Percentiles rank a stretch among this genome's conserved stretches.
Conservation (phyloP, 805 yeast genomes). For the Kuraishia piskuri region DNA sequence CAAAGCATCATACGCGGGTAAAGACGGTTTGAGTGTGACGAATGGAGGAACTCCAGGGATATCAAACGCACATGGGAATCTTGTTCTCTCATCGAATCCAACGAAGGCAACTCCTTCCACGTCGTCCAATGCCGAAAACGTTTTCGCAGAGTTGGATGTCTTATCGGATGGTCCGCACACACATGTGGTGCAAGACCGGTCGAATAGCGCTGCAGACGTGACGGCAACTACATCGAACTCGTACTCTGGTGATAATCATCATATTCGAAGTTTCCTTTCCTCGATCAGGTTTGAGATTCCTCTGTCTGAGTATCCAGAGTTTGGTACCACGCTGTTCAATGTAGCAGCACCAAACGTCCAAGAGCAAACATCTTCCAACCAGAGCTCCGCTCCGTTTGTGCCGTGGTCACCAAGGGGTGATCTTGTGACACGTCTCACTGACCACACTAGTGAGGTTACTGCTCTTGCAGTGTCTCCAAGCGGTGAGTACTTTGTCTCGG, state of each 20-base stretch:
- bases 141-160: conserved; percentile 34
- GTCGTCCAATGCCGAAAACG: conserved; percentile 28
- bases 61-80: background rate
- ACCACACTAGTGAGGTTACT: conserved; percentile 51
- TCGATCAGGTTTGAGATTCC: conserved; percentile 47
- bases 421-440: conserved; percentile 55
- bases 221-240: conserved; percentile 32
- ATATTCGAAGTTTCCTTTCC: conserved; percentile 47
- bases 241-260: conserved; percentile 62
- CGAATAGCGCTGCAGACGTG: conserved; percentile 14
- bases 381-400: background rate
- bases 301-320: conserved; percentile 55
- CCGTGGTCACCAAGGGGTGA: conserved; percentile 32
- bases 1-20: no score
- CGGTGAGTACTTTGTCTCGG: conserved; percentile 62
- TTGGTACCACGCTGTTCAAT: conserved; percentile 36
- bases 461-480: conserved; percentile 53
- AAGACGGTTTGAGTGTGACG: background rate
- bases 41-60: background rate
- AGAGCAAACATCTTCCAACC: background rate
- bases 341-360: background rate
- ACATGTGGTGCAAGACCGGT: conserved; percentile 3
- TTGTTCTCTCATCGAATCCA: background rate
- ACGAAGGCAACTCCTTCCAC: conserved; percentile 29
- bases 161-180: conserved; percentile 7